Evolutionary conservation across 805 yeast genomes (phyloP), one percentile per base, ranked within the genome.

Genomic region (Saturnispora gosingensis): DNA sequence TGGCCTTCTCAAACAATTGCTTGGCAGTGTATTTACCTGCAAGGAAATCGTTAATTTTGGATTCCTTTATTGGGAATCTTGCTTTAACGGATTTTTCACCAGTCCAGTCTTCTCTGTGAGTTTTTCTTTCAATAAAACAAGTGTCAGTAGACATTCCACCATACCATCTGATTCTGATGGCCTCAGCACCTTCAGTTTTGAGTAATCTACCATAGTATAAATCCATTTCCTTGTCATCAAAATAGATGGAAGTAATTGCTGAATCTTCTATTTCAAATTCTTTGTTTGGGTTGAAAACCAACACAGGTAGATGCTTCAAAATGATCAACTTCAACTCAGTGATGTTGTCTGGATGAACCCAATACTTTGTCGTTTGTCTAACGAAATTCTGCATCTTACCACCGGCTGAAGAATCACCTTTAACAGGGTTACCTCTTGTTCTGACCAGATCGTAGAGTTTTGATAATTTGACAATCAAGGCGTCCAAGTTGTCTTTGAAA

Each of bases 41-140:
- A 71, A 91, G 67, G 67, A 88, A 93, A 48, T 81, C 80, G 65
- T 93, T 93, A 48, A 91, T 89, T 63, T 88, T 78, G 67, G 85
- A 88, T 67, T 93, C 99, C 67, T 90, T 93, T 58, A 93, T 71
- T 20, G 91, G 83, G 70, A 93, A 93, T 67, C 99, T 80, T 5
- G 98, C 98, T 71, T 93, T 93, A 58, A 93, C 99, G n/a, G 97
- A 88, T 70, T 91, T 91, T 68, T 93, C 99, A 60, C 99, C 99
- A 3, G 99, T 93, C 99, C 99, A 91, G 73, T 93, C 99, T 69
- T 93, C 99, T 69, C 99, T 80, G 66, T 93, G 99, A 5, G 99
- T 93, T 69, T 93, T 93, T 69, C 99, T 81, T 71, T 93, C 99
- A 46, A 91, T 96, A 57, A 93, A 93, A 51, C 91, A 87, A 42